These are phyloP conservation scores for Candida chilensis DNA, from an alignment of 805 yeast species.

Conservation along the genomic window DNA sequence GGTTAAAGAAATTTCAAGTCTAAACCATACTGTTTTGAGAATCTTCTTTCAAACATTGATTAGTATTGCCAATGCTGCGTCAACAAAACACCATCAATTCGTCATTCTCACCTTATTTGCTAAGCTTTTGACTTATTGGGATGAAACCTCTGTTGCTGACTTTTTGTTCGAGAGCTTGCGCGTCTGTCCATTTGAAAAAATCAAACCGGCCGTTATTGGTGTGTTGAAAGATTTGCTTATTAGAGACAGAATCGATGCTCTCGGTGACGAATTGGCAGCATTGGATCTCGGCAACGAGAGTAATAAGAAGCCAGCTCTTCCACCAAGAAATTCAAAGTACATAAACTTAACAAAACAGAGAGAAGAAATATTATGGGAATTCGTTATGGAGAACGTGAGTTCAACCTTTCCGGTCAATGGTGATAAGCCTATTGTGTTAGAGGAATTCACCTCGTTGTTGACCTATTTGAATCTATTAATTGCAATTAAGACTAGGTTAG, in stretches of 20 bases:
- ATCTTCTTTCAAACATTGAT: too few species aligned
- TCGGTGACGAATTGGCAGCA: slow-evolving; percentile 4
- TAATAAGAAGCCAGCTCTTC: slow-evolving; percentile 8
- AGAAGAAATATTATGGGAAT: slow-evolving; percentile 28
- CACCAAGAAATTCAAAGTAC: slow-evolving; percentile 23
- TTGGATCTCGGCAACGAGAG: slow-evolving; percentile 1
- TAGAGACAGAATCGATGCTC: slow-evolving; percentile 15
- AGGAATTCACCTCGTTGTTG: slow-evolving; percentile 33
- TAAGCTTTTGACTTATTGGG: slow-evolving; percentile 47
- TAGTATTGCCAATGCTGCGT: slow-evolving; percentile 6
- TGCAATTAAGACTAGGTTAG: slow-evolving; percentile 10
- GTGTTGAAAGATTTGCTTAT: slow-evolving; percentile 61
- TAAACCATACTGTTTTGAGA: too few species aligned
- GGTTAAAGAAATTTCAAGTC: too few species aligned
- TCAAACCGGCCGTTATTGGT: slow-evolving; percentile 51
- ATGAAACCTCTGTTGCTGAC: slow-evolving; percentile 46
- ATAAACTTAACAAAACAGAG: slow-evolving; percentile 33
- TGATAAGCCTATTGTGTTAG: slow-evolving; percentile 9
- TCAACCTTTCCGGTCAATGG: slow-evolving; percentile 16
- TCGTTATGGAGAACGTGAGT: slow-evolving; percentile 27
- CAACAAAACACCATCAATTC: too few species aligned
- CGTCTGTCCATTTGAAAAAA: slow-evolving; percentile 56
- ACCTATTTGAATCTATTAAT: slow-evolving; percentile 49
- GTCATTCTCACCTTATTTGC: slow-evolving; percentile 54
- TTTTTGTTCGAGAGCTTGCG: slow-evolving; percentile 58